Evolutionary conservation across 1,284 basidiomycete genomes (phyloP).

Genomic region (Sporisorium reilianum): DNA sequence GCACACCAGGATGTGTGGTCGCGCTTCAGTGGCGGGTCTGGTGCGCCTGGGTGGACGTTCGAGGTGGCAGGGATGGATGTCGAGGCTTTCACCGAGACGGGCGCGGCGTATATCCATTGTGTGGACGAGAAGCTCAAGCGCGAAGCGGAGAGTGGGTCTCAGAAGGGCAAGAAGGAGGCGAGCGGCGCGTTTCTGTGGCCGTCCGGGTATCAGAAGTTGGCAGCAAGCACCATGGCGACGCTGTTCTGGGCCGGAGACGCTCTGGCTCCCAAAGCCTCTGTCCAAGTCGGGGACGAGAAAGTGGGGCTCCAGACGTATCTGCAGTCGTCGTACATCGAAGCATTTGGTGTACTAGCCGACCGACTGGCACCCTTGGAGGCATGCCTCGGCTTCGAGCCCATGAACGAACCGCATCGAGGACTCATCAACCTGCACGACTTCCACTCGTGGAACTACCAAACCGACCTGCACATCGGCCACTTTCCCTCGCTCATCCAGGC

Average conservation of each 20-base stretch:
- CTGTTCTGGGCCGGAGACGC: constrained; percentile 72
- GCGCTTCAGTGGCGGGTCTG: constrained; percentile 84
- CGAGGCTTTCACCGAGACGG: constrained; percentile 49
- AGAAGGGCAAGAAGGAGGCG: constrained; percentile 32
- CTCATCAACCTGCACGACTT: constrained; percentile 86
- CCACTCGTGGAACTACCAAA: constrained; percentile 87
- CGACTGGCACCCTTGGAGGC: constrained; percentile 80
- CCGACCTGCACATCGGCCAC: constrained; percentile 87
- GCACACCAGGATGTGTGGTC: constrained; percentile 83
- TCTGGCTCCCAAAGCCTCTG: constrained; percentile 78
- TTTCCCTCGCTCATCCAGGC: constrained; percentile 71
- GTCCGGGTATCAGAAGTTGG: constrained; percentile 67
- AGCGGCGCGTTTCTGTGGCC: constrained; percentile 68
- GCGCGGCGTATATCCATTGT: constrained; percentile 63
- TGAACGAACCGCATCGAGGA: constrained; percentile 97
- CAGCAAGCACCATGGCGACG: constrained; percentile 70
- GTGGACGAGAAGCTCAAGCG: constrained; percentile 35
- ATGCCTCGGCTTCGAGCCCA: constrained; percentile 87
- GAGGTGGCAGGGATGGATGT: constrained; percentile 60
- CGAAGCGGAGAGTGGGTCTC: neutral
- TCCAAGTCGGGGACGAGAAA: constrained; percentile 27
- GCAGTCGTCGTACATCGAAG: constrained; percentile 83
- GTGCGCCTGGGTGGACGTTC: constrained; percentile 75
- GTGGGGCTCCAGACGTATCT: constrained; percentile 80
- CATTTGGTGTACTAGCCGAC: constrained; percentile 79